Evolutionary conservation across 768 basidiomycete species (phyloP).

Genomic region (Suillus subalutaceus): DNA sequence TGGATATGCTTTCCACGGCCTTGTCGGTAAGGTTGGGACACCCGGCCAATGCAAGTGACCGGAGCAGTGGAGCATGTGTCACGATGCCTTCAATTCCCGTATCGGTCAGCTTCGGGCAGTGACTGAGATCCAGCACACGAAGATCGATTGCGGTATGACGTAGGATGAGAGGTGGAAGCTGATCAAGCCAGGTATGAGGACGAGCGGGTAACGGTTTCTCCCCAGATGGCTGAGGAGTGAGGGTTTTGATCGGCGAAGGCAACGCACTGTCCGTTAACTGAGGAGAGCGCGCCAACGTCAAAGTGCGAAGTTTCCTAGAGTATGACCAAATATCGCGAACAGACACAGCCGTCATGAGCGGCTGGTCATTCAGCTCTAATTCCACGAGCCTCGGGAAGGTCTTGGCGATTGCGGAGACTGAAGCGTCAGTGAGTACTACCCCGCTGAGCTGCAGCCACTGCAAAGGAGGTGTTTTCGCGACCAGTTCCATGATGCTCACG

Average conservation of each 20-base stretch:
- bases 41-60: conserved; percentile 76
- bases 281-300: conserved; percentile 79
- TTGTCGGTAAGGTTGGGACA: conserved; percentile 77
- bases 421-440: conserved; percentile 58
- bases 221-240: conserved; percentile 25
- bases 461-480: conserved; percentile 65
- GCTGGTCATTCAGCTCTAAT: conserved; percentile 75
- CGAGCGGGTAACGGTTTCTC: conserved; percentile 55
- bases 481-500: conserved; percentile 72
- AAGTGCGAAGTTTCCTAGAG: conserved; percentile 72
- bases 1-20: conserved; percentile 66
- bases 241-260: conserved; percentile 50
- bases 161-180: conserved; percentile 63
- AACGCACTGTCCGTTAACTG: conserved; percentile 81
- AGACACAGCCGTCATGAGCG: conserved; percentile 65
- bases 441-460: conserved; percentile 77
- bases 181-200: conserved; percentile 62
- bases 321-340: conserved; percentile 83
- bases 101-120: conserved; percentile 72
- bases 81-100: conserved; percentile 76
- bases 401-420: conserved; percentile 71
- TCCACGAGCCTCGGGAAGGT: conserved; percentile 79
- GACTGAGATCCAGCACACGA: conserved; percentile 76
- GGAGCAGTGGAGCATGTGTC: conserved; percentile 72
- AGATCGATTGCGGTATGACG: conserved; percentile 72